These are phyloP conservation scores for Fraxinus paxiana DNA, from an alignment of 305 asterid species.

Conservation along the genomic window DNA sequence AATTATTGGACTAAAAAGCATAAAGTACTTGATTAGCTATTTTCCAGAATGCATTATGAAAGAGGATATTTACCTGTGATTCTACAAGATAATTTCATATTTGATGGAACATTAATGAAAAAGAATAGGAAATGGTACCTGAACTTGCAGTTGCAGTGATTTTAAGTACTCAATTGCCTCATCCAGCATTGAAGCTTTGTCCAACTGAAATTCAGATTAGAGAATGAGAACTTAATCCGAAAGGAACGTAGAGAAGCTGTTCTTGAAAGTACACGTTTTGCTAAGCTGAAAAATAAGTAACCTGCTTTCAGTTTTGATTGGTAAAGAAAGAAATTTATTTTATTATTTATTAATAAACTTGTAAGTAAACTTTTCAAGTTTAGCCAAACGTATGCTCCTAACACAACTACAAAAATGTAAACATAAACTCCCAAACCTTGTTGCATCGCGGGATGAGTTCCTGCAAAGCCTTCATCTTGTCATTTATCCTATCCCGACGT, in stretches of 20 bases:
- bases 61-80: not conserved
- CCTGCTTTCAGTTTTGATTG: not conserved
- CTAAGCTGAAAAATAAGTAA: not conserved
- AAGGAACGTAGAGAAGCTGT: not conserved
- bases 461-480: slow-evolving; percentile 54
- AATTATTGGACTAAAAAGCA: not conserved
- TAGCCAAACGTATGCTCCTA: not conserved
- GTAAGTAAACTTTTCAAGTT: not conserved
- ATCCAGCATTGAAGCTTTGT: slow-evolving; percentile 63
- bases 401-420: not conserved
- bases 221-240: not conserved
- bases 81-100: not conserved
- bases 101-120: not conserved
- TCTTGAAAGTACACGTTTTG: not conserved
- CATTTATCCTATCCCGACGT: slow-evolving; percentile 62
- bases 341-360: too few relatives aligned
- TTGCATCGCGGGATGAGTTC: slow-evolving; percentile 60
- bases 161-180: slow-evolving; percentile 61
- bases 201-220: slow-evolving; percentile 37
- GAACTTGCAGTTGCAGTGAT: slow-evolving; percentile 52
- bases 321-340: not conserved
- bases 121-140: slow-evolving; percentile 31
- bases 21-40: not conserved
- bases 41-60: not conserved
- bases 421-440: slow-evolving; percentile 39